A percentile compares a stretch with the other conserved stretches of the same genome.
These are phyloP conservation scores for Diplocarpon mali DNA, from an alignment of 2,329 filamentous ascomycete genomes.

Conservation along the genomic window DNA sequence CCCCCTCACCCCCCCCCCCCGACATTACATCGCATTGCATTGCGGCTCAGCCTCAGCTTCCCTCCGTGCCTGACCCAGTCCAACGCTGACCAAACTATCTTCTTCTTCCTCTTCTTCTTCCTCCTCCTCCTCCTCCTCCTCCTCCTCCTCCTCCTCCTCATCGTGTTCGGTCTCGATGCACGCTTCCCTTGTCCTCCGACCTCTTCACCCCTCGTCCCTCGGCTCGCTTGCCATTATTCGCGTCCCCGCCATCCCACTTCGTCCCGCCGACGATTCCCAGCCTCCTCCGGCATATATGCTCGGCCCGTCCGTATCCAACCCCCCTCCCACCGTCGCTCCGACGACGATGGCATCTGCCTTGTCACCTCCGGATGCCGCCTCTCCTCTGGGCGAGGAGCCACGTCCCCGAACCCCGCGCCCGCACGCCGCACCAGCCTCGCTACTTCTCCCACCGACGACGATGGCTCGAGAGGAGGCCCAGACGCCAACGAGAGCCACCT, in stretches of 20 bases:
- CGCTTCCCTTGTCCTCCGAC: slow-evolving; percentile 1
- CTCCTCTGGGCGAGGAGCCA: slow-evolving; percentile 35
- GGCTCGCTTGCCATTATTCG: slow-evolving; percentile 8
- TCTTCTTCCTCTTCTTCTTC: neutral
- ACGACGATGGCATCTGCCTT: slow-evolving; percentile 48
- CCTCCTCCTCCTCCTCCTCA: no score
- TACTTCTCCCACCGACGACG: slow-evolving; percentile 25
- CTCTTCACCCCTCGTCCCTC: slow-evolving; percentile 15
- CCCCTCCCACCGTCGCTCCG: slow-evolving; percentile 38
- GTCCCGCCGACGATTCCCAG: slow-evolving; percentile 14
- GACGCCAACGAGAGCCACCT: slow-evolving; percentile 53
- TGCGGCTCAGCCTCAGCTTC: slow-evolving; percentile 12
- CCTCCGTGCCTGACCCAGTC: slow-evolving; percentile 13
- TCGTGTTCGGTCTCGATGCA: no score
- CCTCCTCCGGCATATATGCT: slow-evolving; percentile 18
- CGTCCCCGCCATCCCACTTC: slow-evolving; percentile 9
- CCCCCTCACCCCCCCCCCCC: no score
- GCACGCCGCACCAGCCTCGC: slow-evolving; percentile 33
- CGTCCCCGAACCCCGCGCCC: slow-evolving; percentile 42
- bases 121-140: no score
- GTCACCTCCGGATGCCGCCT: slow-evolving; percentile 32
- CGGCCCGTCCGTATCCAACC: slow-evolving; percentile 2
- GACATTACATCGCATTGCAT: slow-evolving; percentile 4
- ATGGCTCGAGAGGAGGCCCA: slow-evolving; percentile 37
- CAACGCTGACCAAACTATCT: slow-evolving; percentile 2